phyloP scores from a whole-genome alignment of 768 basidiomycete genomes.

The Infundibulicybe gibba region DNA sequence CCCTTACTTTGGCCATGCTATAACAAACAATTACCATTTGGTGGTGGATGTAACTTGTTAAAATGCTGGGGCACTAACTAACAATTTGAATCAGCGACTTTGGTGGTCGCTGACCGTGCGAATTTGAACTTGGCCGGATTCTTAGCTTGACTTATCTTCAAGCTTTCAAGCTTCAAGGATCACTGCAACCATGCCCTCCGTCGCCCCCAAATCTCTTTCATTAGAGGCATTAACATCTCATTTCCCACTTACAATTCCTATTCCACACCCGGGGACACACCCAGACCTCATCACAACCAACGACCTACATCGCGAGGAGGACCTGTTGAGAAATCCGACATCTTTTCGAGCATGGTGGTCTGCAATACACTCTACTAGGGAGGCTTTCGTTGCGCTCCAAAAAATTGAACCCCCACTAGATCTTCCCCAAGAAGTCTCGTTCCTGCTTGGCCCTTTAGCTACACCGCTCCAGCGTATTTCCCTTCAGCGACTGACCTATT shows the following conservation, averaged over 20 bases:
- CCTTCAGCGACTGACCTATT: conserved; percentile 80
- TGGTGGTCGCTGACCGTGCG: conserved; percentile 8
- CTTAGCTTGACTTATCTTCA: neutral
- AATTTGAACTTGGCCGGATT: conserved; percentile 1
- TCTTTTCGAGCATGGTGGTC: conserved; percentile 95
- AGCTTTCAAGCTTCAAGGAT: neutral
- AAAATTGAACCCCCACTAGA: conserved; percentile 52
- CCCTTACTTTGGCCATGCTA: neutral
- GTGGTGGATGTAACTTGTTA: no score
- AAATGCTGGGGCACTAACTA: conserved; percentile 11
- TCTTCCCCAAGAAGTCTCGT: conserved; percentile 44
- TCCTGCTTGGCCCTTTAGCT: conserved; percentile 77
- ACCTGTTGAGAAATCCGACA: conserved; percentile 84
- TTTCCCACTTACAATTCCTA: conserved; percentile 85
- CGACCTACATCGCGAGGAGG: conserved; percentile 90
- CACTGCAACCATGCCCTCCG: conserved; percentile 50
- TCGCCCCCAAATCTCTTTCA: conserved; percentile 42
- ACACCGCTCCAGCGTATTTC: conserved; percentile 68
- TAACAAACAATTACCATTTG: conserved; percentile 11
- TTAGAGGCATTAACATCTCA: conserved; percentile 45
- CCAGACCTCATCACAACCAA: conserved; percentile 68
- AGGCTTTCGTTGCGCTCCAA: conserved; percentile 52
- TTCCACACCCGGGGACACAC: conserved; percentile 78
- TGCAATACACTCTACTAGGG: conserved; percentile 74
- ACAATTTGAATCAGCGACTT: no score